These are phyloP conservation scores for Postia placenta DNA, from an alignment of 768 basidiomycete species.

Conservation along the genomic window DNA sequence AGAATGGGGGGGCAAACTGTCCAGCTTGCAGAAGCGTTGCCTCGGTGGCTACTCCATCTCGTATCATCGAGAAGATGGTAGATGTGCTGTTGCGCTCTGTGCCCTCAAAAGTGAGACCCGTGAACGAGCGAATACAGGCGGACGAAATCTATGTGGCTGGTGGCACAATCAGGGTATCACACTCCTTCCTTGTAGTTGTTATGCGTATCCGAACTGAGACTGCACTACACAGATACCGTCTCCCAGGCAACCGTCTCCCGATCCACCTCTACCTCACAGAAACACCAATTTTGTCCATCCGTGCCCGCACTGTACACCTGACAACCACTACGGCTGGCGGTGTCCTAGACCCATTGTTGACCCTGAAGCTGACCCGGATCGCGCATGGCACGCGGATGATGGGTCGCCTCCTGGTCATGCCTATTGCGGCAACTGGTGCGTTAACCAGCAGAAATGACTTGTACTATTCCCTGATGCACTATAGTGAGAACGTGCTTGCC, in stretches of 20 bases:
- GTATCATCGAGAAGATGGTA: constrained; percentile 65
- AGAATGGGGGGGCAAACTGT: constrained; percentile 85
- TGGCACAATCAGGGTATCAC: constrained; percentile 52
- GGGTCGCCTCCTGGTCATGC: constrained; percentile 76
- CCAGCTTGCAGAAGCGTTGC: constrained; percentile 75
- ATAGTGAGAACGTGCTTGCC: constrained; percentile 71
- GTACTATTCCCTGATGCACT: constrained; percentile 1
- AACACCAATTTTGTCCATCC: constrained; percentile 65
- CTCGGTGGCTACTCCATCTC: constrained; percentile 63
- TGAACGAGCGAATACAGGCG: constrained; percentile 71
- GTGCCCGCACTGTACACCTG: constrained; percentile 69
- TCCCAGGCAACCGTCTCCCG: constrained; percentile 71
- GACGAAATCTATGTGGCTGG: constrained; percentile 73
- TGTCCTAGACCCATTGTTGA: constrained; percentile 79
- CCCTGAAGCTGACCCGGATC: constrained; percentile 58
- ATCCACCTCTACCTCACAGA: constrained; percentile 60
- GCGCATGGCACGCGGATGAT: constrained; percentile 74
- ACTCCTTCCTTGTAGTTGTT: constrained; percentile 7
- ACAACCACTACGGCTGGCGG: constrained; percentile 72
- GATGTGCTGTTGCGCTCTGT: constrained; percentile 67
- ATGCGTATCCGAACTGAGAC: not conserved
- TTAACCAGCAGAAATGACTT: not conserved
- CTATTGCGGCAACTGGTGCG: constrained; percentile 79
- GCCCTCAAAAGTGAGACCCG: constrained; percentile 61
- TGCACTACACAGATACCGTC: constrained; percentile 83